Percentiles rank a stretch among this genome's conserved stretches.
phyloP scores from a whole-genome alignment of 306 rosid genomes.

The Vigna nakashimae region DNA sequence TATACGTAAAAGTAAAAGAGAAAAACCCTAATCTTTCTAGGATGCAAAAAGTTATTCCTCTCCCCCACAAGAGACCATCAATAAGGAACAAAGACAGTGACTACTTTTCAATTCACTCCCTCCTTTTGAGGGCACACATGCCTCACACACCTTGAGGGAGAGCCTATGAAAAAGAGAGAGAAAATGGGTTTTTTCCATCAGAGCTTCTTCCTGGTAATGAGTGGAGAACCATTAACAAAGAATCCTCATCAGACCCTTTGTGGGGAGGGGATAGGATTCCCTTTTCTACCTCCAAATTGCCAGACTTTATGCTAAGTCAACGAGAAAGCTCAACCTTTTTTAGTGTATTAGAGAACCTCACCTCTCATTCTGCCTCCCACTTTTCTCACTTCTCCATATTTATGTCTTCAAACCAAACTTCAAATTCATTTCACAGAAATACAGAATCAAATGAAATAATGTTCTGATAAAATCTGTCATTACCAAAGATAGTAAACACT shows the following conservation, averaged over 20 bases:
- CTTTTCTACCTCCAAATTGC: conserved; percentile 68
- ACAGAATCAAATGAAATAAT: no score
- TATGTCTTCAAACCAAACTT: not conserved
- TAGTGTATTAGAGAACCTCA: conserved; percentile 61
- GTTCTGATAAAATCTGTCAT: no score
- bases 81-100: conserved; percentile 70
- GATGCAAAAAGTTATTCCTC: conserved; percentile 87
- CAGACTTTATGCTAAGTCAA: conserved; percentile 90
- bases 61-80: conserved; percentile 84
- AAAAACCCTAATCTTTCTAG: conserved; percentile 63
- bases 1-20: conserved; percentile 25
- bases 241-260: conserved; percentile 64
- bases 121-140: conserved; percentile 77
- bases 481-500: no score
- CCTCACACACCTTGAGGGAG: conserved; percentile 45
- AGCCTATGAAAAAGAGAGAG: conserved; percentile 30
- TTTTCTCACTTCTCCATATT: conserved; percentile 34
- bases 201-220: conserved; percentile 60
- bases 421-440: no score
- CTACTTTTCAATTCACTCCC: conserved; percentile 68
- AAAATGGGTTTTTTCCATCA: conserved; percentile 37
- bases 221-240: conserved; percentile 68
- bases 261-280: conserved; percentile 80
- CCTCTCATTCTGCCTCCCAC: conserved; percentile 80
- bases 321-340: conserved; percentile 66